Evolutionary conservation across 495 filamentous ascomycete species (phyloP), one percentile per base, ranked within the genome.

Genomic region (Symbiotaphrina buchneri): DNA sequence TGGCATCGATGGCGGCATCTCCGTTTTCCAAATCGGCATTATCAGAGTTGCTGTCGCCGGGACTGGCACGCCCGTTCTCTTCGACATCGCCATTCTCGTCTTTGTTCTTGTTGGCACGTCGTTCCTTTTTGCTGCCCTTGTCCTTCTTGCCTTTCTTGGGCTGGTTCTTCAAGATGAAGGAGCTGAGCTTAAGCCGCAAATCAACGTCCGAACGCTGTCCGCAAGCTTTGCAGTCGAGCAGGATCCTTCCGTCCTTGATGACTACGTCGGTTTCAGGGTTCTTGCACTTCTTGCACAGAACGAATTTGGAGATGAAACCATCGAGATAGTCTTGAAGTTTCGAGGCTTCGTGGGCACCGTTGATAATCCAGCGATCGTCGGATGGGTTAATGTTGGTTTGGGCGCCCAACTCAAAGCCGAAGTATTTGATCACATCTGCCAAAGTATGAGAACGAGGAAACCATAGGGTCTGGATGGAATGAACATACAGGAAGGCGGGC

Each of bases 321-420:
- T 95, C 87, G 18, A 97, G 78, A 41, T 93, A 82, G 53, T 94
- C 87, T 61, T 97, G 87, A 15, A 97, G 77, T 66, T 97, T 97
- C 48, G 60, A 46, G 35, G 87, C 72, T 39, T 97, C 87, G 53
- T 97, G 87, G 39, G 87, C 81, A 52, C 87, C 87, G 57, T 97
- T 97, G 64, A 97, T 94, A 58, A 97, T 97, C 80, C 90, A 97
- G 45, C 87, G 87, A 52, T 97, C 87, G 55, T 97, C 87, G 21
- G 78, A 65, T 32, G 87, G 87, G 53, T 93, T 87, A 38, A 74
- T 84, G 53, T 93, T 97, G 58, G 90, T 93, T 58, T 95, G 87
- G 34, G 87, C 87, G 46, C 87, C 87, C 13, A 97, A 71, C 55
- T 97, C 87, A 47, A 97, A 97, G 37, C 90, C 87, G 48, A 97